Conservation (phyloP, 495 filamentous ascomycete genomes). For the Cryomyces minteri region DNA sequence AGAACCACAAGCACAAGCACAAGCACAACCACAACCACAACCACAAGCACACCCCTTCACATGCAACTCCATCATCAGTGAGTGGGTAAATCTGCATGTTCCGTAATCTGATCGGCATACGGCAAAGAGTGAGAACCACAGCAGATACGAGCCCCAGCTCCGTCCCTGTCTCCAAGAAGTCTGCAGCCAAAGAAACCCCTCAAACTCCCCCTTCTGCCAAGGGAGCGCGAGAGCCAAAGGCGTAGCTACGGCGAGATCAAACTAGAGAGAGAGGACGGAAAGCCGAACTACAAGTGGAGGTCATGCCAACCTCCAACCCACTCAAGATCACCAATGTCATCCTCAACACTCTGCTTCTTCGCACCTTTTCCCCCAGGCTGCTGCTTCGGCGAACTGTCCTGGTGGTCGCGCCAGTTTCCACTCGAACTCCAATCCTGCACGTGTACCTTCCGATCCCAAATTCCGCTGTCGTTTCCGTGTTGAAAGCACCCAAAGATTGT, state of each 20-base stretch:
- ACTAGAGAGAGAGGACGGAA: neutral
- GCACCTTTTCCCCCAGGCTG: constrained; percentile 23
- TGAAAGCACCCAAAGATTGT: constrained; percentile 7
- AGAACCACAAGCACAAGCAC: too few species aligned
- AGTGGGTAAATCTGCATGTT: neutral
- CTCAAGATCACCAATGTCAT: constrained; percentile 56
- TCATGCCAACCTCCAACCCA: constrained; percentile 84
- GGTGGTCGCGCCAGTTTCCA: constrained; percentile 44
- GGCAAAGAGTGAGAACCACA: neutral
- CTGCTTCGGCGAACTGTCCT: constrained; percentile 11
- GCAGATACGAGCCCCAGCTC: neutral
- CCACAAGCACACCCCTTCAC: too few species aligned
- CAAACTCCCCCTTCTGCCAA: neutral
- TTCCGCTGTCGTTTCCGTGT: neutral
- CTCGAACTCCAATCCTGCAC: constrained; percentile 20
- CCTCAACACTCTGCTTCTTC: constrained; percentile 13
- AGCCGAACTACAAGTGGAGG: constrained; percentile 26
- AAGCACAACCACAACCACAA: too few species aligned
- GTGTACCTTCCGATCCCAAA: neutral
- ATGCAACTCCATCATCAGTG: neutral
- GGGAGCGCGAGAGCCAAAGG: neutral
- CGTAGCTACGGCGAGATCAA: neutral
- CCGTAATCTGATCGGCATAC: neutral
- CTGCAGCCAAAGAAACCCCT: neutral
- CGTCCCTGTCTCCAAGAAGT: neutral